These are phyloP conservation scores for Neurospora crassa DNA, from an alignment of 2,329 filamentous ascomycete species.

Conservation along the genomic window DNA sequence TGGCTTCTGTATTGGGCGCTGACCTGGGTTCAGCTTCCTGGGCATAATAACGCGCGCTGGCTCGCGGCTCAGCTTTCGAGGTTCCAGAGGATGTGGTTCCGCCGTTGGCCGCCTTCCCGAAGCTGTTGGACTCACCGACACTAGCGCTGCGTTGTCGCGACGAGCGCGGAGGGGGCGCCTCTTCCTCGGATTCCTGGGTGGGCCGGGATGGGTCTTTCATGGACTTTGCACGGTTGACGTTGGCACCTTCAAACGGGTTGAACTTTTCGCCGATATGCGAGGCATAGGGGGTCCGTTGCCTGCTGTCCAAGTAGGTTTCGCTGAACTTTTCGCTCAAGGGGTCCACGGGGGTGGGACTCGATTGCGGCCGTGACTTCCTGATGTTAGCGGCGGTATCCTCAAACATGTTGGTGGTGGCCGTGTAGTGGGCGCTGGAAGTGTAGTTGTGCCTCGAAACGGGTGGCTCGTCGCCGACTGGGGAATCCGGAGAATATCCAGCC, in stretches of 20 bases:
- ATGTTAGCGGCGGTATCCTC: constrained; percentile 17
- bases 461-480: constrained; percentile 43
- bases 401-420: constrained; percentile 10
- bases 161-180: constrained; percentile 10
- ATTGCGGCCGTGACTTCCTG: constrained; percentile 6
- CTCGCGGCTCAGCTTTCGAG: constrained; percentile 10
- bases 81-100: constrained; percentile 1
- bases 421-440: constrained; percentile 22
- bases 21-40: constrained; percentile 10
- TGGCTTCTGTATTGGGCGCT: constrained; percentile 7
- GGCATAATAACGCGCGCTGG: constrained; percentile 14
- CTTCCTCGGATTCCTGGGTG: constrained; percentile 14
- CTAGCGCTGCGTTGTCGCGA: constrained; percentile 24
- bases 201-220: constrained; percentile 28
- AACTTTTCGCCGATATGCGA: constrained; percentile 49
- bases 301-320: constrained; percentile 34
- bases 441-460: constrained; percentile 42
- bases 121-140: constrained; percentile 21
- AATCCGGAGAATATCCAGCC: constrained; percentile 39
- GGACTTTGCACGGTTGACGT: constrained; percentile 36
- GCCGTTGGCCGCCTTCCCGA: constrained; percentile 11
- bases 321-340: constrained; percentile 34
- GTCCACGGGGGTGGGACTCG: constrained; percentile 22
- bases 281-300: constrained; percentile 49
- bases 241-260: constrained; percentile 42